A percentile compares a stretch with the other conserved stretches of the same genome.
Evolutionary conservation across 140 eudicot genomes (phyloP).

Genomic region (Cichorium intybus): DNA sequence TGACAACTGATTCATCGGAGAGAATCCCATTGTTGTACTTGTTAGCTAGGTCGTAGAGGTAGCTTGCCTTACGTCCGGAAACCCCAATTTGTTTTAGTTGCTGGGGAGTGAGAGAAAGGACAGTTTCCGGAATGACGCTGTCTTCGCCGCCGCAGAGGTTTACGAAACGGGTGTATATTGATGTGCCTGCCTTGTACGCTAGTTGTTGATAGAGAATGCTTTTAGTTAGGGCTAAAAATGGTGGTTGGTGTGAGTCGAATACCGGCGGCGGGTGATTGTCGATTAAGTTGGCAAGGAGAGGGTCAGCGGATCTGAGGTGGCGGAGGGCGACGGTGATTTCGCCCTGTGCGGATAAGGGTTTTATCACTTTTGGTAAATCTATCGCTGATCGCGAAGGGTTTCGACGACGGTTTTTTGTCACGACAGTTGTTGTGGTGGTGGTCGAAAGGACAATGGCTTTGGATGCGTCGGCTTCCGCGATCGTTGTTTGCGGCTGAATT

Average conservation of each 20-base stretch:
- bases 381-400: constrained; percentile 32
- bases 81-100: constrained; percentile 91
- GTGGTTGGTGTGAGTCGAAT: constrained; percentile 58
- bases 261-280: constrained; percentile 64
- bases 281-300: constrained; percentile 48
- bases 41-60: constrained; percentile 70
- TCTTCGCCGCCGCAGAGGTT: constrained; percentile 76
- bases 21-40: constrained; percentile 76
- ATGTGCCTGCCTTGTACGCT: constrained; percentile 83
- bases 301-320: constrained; percentile 69
- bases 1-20: constrained; percentile 63
- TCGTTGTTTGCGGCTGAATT: constrained; percentile 6
- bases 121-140: constrained; percentile 52
- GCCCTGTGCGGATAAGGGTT: constrained; percentile 54
- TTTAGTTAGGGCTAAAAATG: constrained; percentile 67
- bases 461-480: constrained; percentile 33
- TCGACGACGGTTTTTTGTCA: constrained; percentile 33
- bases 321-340: constrained; percentile 57
- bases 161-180: constrained; percentile 71
- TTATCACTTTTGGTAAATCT: constrained; percentile 40
- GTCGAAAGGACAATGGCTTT: constrained; percentile 21
- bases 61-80: constrained; percentile 83
- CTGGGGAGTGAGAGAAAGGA: constrained; percentile 51
- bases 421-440: constrained; percentile 18
- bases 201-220: constrained; percentile 86